Percentiles rank a stretch among this genome's conserved stretches.
These are phyloP conservation scores for Delphinella strobiligena DNA, from an alignment of 2,329 filamentous ascomycete species.

Conservation along the genomic window DNA sequence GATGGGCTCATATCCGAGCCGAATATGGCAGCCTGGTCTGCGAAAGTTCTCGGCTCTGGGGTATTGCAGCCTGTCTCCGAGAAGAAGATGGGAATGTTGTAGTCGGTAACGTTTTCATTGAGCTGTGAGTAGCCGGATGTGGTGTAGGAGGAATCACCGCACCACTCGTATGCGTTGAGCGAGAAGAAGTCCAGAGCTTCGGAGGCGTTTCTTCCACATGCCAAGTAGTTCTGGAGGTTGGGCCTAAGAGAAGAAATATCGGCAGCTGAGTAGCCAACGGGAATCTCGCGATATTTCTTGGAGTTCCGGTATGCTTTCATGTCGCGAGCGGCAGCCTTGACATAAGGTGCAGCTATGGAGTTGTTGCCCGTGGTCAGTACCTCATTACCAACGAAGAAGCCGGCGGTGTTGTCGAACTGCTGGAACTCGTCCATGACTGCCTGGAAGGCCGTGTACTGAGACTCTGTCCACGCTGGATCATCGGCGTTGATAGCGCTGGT, in stretches of 20 bases:
- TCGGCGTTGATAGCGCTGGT: slow-evolving; percentile 54
- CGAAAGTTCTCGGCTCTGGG: slow-evolving; percentile 48
- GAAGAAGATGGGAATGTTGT: slow-evolving; percentile 79
- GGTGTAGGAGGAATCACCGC: slow-evolving; percentile 38
- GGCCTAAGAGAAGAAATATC: slow-evolving; percentile 62
- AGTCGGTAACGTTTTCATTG: slow-evolving; percentile 53
- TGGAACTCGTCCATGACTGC: slow-evolving; percentile 68
- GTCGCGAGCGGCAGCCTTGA: slow-evolving; percentile 71
- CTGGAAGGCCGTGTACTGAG: slow-evolving; percentile 55
- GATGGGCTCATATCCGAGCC: slow-evolving; percentile 58
- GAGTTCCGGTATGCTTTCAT: slow-evolving; percentile 68
- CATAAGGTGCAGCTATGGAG: slow-evolving; percentile 61
- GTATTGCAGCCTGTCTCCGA: slow-evolving; percentile 79
- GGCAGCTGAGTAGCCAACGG: slow-evolving; percentile 76
- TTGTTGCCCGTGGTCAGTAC: slow-evolving; percentile 51
- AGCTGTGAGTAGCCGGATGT: slow-evolving; percentile 59
- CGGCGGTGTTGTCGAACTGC: slow-evolving; percentile 65
- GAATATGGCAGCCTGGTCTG: slow-evolving; percentile 67
- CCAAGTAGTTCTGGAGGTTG: slow-evolving; percentile 61
- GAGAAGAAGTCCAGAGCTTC: slow-evolving; percentile 74
- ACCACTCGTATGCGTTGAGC: slow-evolving; percentile 68
- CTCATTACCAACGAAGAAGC: slow-evolving; percentile 83
- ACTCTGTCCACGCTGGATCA: slow-evolving; percentile 59
- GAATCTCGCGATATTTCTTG: slow-evolving; percentile 69
- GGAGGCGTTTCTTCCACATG: slow-evolving; percentile 57